Conservation (phyloP, 1,284 basidiomycete species). For the Microbotryomycetes sp. region DNA sequence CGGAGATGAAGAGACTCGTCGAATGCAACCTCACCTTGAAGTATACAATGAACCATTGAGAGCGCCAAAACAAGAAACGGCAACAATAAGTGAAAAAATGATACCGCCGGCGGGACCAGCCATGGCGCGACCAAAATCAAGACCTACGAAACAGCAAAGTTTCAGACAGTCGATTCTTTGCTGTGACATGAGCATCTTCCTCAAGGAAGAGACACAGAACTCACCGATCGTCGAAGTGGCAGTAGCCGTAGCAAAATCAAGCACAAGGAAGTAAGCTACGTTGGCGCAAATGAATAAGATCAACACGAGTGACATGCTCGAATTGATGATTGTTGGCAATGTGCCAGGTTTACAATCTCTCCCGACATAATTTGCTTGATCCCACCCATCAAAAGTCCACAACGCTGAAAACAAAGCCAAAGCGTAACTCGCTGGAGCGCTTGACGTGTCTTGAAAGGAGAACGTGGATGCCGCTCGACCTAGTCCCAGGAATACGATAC, state of each 20-base stretch:
- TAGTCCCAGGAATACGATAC: constrained; percentile 41
- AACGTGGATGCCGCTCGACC: constrained; percentile 40
- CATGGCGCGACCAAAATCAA: constrained; percentile 79
- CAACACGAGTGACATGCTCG: constrained; percentile 55
- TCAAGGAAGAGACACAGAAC: constrained; percentile 55
- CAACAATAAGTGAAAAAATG: constrained; percentile 82
- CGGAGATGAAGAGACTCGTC: too few species aligned
- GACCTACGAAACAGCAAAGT: not conserved
- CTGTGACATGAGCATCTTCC: not conserved
- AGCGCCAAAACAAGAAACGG: constrained; percentile 89
- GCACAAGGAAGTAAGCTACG: constrained; percentile 83
- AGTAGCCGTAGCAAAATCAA: constrained; percentile 51
- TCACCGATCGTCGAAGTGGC: constrained; percentile 60
- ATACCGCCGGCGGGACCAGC: constrained; percentile 80
- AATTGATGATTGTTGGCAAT: constrained; percentile 34
- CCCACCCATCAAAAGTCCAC: constrained; percentile 57
- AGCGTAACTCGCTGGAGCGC: constrained; percentile 75
- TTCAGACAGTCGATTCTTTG: not conserved
- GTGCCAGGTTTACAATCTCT: constrained; percentile 36
- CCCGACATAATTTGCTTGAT: constrained; percentile 50
- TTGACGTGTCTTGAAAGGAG: constrained; percentile 64
- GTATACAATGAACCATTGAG: constrained; percentile 82
- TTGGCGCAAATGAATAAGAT: constrained; percentile 57
- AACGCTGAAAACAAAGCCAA: constrained; percentile 90
- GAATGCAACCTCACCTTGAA: constrained; percentile 43